A percentile compares a stretch with the other conserved stretches of the same genome.
Evolutionary conservation across 2,329 filamentous ascomycete genomes (phyloP).

Genomic region (Microcyclospora pomicola): DNA sequence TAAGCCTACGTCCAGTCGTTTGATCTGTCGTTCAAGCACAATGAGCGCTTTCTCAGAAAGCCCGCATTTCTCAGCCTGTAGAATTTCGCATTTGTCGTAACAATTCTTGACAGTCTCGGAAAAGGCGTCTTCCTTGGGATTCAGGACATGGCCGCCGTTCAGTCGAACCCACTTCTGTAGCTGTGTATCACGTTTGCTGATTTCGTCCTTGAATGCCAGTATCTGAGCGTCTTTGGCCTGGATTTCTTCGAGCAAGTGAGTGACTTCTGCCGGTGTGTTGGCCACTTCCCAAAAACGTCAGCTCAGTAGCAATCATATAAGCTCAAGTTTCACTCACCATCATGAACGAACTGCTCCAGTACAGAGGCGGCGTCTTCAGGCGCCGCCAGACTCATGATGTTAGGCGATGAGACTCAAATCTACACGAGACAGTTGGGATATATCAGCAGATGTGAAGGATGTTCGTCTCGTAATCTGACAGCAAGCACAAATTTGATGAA

Average conservation of each 20-base stretch:
- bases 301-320: no score
- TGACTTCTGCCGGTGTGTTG: conserved; percentile 70
- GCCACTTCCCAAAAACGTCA: conserved; percentile 36
- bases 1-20: conserved; percentile 48
- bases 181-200: conserved; percentile 57
- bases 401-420: not conserved
- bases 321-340: conserved; percentile 30
- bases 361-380: conserved; percentile 53
- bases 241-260: conserved; percentile 73
- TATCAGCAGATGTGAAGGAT: not conserved
- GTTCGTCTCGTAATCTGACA: no score
- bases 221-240: conserved; percentile 64
- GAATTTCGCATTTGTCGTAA: conserved; percentile 52
- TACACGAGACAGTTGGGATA: not conserved
- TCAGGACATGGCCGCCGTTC: conserved; percentile 58
- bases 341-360: conserved; percentile 64
- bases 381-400: conserved; percentile 25
- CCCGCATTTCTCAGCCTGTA: conserved; percentile 62
- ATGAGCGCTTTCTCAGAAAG: conserved; percentile 51
- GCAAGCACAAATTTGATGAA: no score
- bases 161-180: conserved; percentile 71
- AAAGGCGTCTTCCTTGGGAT: conserved; percentile 61
- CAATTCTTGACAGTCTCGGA: conserved; percentile 53
- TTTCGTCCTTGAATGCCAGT: conserved; percentile 52
- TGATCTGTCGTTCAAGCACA: conserved; percentile 51